These are phyloP conservation scores for Yueomyces sp. DNA, from an alignment of 805 yeast genomes.

Conservation along the genomic window DNA sequence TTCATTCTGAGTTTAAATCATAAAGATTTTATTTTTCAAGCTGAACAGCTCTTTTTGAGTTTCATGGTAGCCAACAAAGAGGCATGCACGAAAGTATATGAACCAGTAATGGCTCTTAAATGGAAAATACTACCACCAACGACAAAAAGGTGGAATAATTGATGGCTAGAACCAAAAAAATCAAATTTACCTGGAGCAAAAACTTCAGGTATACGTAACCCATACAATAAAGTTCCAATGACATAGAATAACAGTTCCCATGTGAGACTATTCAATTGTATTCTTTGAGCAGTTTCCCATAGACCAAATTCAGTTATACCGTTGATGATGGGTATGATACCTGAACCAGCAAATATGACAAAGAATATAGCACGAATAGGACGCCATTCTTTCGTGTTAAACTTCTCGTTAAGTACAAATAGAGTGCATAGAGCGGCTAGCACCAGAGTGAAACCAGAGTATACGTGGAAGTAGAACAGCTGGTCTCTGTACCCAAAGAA, in stretches of 20 bases:
- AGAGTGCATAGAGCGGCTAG: conserved; percentile 51
- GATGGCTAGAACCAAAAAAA: conserved; percentile 68
- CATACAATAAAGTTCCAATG: conserved; percentile 67
- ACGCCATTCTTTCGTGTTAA: conserved; percentile 54
- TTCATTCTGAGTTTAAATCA: too few species aligned
- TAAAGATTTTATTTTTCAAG: too few species aligned
- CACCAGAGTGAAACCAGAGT: conserved; percentile 29
- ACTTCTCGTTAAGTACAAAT: conserved; percentile 52
- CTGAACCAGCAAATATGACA: conserved; percentile 63
- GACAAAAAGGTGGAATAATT: conserved; percentile 67
- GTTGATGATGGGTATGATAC: conserved; percentile 51
- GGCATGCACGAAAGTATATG: conserved; percentile 33
- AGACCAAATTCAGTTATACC: conserved; percentile 42
- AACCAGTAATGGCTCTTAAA: conserved; percentile 47
- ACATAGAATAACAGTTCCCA: conserved; percentile 65
- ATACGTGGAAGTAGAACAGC: conserved; percentile 15
- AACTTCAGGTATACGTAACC: conserved; percentile 62
- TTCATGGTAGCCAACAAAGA: neutral
- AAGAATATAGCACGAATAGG: conserved; percentile 69
- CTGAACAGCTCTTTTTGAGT: neutral
- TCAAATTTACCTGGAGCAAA: conserved; percentile 53
- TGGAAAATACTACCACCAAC: conserved; percentile 69
- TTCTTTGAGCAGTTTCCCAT: conserved; percentile 34
- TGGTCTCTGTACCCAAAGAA: conserved; percentile 33
- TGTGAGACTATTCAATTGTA: conserved; percentile 47